These are phyloP conservation scores for Agaricus blazei DNA, from an alignment of 768 basidiomycete species.

Conservation along the genomic window DNA sequence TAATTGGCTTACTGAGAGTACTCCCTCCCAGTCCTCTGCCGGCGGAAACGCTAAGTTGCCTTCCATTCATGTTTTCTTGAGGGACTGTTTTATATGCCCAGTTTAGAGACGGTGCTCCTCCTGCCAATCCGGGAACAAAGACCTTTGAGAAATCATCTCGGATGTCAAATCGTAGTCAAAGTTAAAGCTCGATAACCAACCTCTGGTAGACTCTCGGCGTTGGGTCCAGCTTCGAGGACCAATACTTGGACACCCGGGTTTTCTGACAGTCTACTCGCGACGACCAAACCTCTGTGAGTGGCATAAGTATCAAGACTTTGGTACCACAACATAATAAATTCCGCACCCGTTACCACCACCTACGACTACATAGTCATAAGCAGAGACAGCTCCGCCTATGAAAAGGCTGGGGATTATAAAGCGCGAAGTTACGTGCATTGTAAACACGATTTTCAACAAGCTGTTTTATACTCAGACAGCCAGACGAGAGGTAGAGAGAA, in stretches of 20 bases:
- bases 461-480: no score
- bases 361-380: constrained; percentile 27
- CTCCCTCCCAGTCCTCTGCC: constrained; percentile 56
- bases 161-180: not conserved
- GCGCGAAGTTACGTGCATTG: not conserved
- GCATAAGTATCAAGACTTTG: not conserved
- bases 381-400: not conserved
- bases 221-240: constrained; percentile 34
- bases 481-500: no score
- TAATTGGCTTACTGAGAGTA: constrained; percentile 31
- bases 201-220: constrained; percentile 28
- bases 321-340: not conserved
- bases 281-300: constrained; percentile 22
- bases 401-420: not conserved
- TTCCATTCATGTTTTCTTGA: constrained; percentile 35
- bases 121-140: constrained; percentile 24
- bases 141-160: constrained; percentile 15
- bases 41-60: constrained; percentile 27
- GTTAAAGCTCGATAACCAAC: constrained; percentile 16
- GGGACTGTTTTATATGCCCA: constrained; percentile 45
- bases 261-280: constrained; percentile 31
- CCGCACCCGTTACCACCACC: constrained; percentile 29
- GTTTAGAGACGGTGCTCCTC: constrained; percentile 33
- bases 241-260: constrained; percentile 22
- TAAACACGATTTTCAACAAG: not conserved